Conservation (phyloP, 768 basidiomycete genomes). For the Russula sp. region DNA sequence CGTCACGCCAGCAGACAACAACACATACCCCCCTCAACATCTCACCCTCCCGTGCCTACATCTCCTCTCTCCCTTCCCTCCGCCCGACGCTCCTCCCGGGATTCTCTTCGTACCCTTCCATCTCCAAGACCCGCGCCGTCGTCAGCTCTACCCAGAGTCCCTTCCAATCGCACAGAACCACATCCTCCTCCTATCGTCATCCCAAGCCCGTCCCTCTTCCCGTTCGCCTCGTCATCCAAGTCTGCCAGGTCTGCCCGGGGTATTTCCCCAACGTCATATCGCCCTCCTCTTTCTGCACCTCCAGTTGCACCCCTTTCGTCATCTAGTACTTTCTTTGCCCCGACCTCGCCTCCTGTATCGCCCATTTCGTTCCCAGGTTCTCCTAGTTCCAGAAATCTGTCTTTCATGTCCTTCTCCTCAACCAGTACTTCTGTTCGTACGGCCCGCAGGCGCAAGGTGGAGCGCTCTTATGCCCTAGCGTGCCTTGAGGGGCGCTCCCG, state of each 20-base stretch:
- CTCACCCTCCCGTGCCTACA: neutral
- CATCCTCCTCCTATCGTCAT: conserved; percentile 16
- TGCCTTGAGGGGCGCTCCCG: conserved; percentile 51
- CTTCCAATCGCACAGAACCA: conserved; percentile 23
- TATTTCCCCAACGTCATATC: neutral
- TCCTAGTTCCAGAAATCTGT: conserved; percentile 27
- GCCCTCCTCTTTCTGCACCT: conserved; percentile 11
- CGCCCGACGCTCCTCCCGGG: conserved; percentile 35
- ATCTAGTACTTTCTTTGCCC: neutral
- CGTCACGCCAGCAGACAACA: conserved; percentile 16
- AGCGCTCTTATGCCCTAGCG: conserved; percentile 44
- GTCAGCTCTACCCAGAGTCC: conserved; percentile 43
- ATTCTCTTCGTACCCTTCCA: conserved; percentile 45
- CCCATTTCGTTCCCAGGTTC: conserved; percentile 19
- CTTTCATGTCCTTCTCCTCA: conserved; percentile 23
- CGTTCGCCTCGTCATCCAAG: neutral
- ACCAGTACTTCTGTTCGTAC: conserved; percentile 19
- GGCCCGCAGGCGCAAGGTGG: conserved; percentile 11
- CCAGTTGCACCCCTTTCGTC: neutral
- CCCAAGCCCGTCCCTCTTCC: conserved; percentile 10
- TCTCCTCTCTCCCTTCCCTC: conserved; percentile 15
- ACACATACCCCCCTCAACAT: conserved; percentile 1
- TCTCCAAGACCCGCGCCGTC: conserved; percentile 58
- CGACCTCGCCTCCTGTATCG: neutral
- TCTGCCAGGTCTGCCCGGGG: neutral